Evolutionary conservation across 768 basidiomycete species (phyloP).

Genomic region (Megacollybia marginata): DNA sequence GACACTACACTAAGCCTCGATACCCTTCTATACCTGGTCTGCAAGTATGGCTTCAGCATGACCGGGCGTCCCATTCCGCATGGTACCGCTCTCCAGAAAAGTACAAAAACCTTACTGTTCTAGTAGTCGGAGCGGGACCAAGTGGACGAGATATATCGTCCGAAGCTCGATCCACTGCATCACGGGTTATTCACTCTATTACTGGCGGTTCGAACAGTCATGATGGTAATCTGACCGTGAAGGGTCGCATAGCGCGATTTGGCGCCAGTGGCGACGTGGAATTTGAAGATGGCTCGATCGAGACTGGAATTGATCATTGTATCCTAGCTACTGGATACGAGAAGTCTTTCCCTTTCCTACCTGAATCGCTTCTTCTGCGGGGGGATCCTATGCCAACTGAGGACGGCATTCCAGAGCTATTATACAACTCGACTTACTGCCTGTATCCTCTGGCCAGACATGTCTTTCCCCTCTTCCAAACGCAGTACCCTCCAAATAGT

Average conservation of each 20-base stretch:
- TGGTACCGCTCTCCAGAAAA: slow-evolving; percentile 53
- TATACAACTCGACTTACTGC: slow-evolving; percentile 59
- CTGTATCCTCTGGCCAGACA: slow-evolving; percentile 69
- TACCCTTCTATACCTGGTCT: slow-evolving; percentile 58
- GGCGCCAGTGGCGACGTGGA: slow-evolving; percentile 35
- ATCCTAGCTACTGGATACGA: slow-evolving; percentile 77
- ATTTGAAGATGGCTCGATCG: slow-evolving; percentile 53
- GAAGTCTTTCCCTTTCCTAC: slow-evolving; percentile 57
- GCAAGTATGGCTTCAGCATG: slow-evolving; percentile 42
- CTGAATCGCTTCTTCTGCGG: slow-evolving; percentile 23
- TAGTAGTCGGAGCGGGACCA: slow-evolving; percentile 49
- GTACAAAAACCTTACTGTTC: slow-evolving; percentile 36
- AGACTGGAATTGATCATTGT: slow-evolving; percentile 49
- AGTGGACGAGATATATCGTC: slow-evolving; percentile 62
- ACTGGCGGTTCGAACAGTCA: slow-evolving; percentile 26
- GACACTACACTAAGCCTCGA: slow-evolving; percentile 62
- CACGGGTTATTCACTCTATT: slow-evolving; percentile 50
- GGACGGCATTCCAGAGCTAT: slow-evolving; percentile 33
- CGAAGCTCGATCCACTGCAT: slow-evolving; percentile 42
- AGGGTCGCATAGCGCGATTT: slow-evolving; percentile 37
- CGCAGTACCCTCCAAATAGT: slow-evolving; percentile 34
- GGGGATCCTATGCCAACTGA: slow-evolving; percentile 32
- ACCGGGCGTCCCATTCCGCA: slow-evolving; percentile 56
- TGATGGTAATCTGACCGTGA: slow-evolving; percentile 27
- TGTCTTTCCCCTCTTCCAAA: slow-evolving; percentile 51